Evolutionary conservation across 306 rosid species (phyloP), one percentile per base, ranked within the genome.

Genomic region (Glycine soja): DNA sequence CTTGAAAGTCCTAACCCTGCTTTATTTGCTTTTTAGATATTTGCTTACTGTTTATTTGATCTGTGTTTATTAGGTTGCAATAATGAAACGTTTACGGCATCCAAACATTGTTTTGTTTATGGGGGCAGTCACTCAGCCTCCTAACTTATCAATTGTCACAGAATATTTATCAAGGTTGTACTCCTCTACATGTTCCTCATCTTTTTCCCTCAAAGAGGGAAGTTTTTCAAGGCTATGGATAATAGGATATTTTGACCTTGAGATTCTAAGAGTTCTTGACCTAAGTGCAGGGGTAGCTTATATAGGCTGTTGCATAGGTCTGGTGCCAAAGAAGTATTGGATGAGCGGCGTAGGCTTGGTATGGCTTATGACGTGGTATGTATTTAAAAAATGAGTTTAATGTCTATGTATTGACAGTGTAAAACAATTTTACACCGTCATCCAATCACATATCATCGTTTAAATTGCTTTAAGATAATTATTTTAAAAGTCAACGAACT

Each of bases 301-400:
- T 96, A 92, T 85, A 86, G 91, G 87, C 92, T 96, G 80, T 85
- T 96, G 89, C 99, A 92, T 79, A 92, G 88, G 88, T 88, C 95
- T 74, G 92, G 93, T 6, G 93, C 96, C 82, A 85, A 75, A 81
- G 98, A 94, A 85, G 84, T 71, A 45, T 86, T 96, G 88, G 99
- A 96, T 82, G 99, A 96, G 91, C 92, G 85, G 82, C 97, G 99
- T 34, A 89, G 98, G 52, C 77, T 96, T 81, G 84, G 73, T 75
- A 96, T 96, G 99, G 99, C 99, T 81, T 87, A 85, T 70, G 99
- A 96, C 87, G 99, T 96, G 96, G 99, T 96, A 86, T 72, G 89
- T 69, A 51, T 89, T 64, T 65, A n/a, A 75, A 78, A 66, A 80
- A 61, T 51, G 50, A 57, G 59, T 24, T 15, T 24, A 24, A 24